These are phyloP conservation scores for Chlamydomonas sp. DNA, from an alignment of 139 green algal genomes.

Conservation along the genomic window DNA sequence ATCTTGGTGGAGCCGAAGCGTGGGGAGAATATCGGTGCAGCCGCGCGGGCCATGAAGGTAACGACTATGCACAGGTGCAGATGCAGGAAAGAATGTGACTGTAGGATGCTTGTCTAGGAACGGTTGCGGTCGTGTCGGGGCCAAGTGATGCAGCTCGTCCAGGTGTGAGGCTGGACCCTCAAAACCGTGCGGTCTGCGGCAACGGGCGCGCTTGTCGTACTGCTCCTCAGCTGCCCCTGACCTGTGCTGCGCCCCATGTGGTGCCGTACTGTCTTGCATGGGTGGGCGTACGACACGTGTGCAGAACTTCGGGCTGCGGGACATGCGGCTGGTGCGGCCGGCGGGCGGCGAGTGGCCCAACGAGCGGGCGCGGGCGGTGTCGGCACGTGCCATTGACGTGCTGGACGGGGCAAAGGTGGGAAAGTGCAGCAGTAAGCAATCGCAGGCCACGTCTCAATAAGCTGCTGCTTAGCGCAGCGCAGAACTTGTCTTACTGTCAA, in stretches of 20 bases:
- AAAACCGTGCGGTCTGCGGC: no score
- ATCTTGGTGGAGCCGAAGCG: slow-evolving; percentile 29
- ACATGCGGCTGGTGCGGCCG: slow-evolving; percentile 22
- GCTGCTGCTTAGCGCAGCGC: background rate
- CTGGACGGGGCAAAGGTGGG: slow-evolving; percentile 11
- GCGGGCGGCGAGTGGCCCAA: slow-evolving; percentile 29
- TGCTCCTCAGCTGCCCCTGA: no score
- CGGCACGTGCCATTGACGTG: slow-evolving; percentile 6
- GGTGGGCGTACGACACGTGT: no score
- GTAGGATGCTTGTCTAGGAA: no score
- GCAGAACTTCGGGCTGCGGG: slow-evolving; percentile 14
- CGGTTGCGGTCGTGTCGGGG: no score
- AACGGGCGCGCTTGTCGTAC: no score
- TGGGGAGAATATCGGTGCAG: slow-evolving; percentile 22
- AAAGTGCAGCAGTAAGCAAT: background rate
- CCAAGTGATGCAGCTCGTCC: no score
- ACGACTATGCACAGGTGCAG: no score
- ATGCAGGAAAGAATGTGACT: no score
- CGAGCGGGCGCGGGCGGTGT: slow-evolving; percentile 21
- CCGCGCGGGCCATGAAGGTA: slow-evolving; percentile 15
- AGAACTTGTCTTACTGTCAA: background rate
- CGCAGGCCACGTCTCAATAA: background rate
- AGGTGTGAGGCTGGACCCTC: no score
- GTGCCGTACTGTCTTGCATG: no score
- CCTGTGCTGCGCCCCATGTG: no score